phyloP scores from a whole-genome alignment of 176 grass and related monocot species.

The Otatea glauca region DNA sequence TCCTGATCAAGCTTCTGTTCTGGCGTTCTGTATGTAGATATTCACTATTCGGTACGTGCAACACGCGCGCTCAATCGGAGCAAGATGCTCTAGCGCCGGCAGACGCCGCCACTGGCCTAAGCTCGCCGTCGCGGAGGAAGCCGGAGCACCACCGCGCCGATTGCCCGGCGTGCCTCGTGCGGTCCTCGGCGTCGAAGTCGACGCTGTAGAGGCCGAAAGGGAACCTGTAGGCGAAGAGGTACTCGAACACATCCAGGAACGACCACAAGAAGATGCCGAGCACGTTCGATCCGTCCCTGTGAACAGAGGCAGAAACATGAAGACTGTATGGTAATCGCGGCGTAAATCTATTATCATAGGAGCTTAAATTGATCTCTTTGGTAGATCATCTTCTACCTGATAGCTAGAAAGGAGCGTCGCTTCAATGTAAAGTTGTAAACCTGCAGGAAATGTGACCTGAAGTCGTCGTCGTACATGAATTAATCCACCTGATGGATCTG shows the following conservation, averaged over 20 bases:
- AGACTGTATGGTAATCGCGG: no score
- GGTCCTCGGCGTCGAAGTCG: no score
- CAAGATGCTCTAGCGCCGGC: neutral
- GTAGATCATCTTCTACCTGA: neutral
- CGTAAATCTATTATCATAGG: no score
- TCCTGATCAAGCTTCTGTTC: no score
- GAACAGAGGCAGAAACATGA: neutral
- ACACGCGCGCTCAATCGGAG: no score
- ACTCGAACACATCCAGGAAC: neutral
- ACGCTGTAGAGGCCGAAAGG: neutral
- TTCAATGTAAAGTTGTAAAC: conserved; percentile 27
- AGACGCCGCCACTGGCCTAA: no score
- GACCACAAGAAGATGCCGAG: conserved; percentile 41
- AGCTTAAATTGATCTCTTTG: neutral
- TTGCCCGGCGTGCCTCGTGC: neutral
- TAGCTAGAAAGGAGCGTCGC: neutral
- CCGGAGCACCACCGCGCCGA: neutral
- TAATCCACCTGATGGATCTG: neutral
- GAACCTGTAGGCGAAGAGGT: neutral
- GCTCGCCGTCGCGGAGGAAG: neutral
- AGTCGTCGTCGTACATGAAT: neutral
- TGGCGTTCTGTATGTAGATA: no score
- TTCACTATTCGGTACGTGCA: no score
- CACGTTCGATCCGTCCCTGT: conserved; percentile 57
- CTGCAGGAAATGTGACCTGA: conserved; percentile 25